Conservation (phyloP, 768 basidiomycete genomes). For the Psilocybe cyanescens region DNA sequence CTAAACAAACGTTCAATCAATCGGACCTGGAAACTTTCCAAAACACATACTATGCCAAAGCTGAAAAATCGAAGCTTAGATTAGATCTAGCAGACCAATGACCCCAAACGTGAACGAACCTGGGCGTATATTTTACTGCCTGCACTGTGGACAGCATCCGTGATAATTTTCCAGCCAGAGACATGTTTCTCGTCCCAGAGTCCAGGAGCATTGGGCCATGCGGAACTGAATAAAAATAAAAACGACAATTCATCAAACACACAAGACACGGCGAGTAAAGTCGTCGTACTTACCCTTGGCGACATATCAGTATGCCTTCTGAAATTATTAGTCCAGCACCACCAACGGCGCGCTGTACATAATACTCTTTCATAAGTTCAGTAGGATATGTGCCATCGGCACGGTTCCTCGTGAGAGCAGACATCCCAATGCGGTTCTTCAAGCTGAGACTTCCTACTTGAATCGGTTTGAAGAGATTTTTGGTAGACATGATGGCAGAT, state of each 20-base stretch:
- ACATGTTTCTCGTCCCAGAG: slow-evolving; percentile 50
- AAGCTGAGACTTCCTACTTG: slow-evolving; percentile 38
- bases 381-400: slow-evolving; percentile 39
- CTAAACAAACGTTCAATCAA: slow-evolving; percentile 13
- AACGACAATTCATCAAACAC: neutral
- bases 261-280: neutral
- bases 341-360: slow-evolving; percentile 38
- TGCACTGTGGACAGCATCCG: slow-evolving; percentile 47
- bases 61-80: neutral
- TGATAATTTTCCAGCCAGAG: slow-evolving; percentile 48
- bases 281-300: slow-evolving; percentile 40
- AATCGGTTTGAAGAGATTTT: slow-evolving; percentile 35
- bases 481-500: slow-evolving; percentile 1
- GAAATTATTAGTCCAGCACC: slow-evolving; percentile 43
- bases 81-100: neutral
- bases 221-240: slow-evolving; percentile 31
- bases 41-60: neutral
- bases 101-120: slow-evolving; percentile 1
- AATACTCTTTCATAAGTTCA: slow-evolving; percentile 42
- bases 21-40: neutral
- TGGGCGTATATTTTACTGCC: slow-evolving; percentile 49
- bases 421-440: slow-evolving; percentile 43
- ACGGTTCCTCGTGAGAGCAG: slow-evolving; percentile 46
- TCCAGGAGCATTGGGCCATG: slow-evolving; percentile 48
- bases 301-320: slow-evolving; percentile 42